Base-by-base conservation (phyloP, 768 basidiomycete genomes). In the Leccinum arenicola region DNA sequence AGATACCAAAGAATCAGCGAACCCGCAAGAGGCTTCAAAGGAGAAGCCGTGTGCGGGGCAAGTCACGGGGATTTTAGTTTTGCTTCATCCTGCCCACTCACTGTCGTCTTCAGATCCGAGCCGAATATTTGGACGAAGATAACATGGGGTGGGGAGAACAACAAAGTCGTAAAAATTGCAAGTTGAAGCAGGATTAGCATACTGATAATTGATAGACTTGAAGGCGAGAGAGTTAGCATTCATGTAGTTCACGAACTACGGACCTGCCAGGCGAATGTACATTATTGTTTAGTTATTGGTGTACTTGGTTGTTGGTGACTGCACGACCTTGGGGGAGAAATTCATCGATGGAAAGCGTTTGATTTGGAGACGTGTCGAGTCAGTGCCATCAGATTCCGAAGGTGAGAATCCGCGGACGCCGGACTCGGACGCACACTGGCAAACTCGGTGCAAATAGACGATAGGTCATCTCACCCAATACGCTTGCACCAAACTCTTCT, bases 121-220 rank as follows among this genome's bases (percentile, higher is more conserved):
- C 70, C 14, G 63, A 69, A 60, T 67, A 67, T 31, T 19, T 70
- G 49, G 70, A 69, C 31, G 68, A 70, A 4, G 65, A 71, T 36
- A 59, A 69, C 55, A 71, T 67, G 68, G 68, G 65, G 4, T 71
- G 68, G 68, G 68, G 67, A 15, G 61, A 58, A 38, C 50, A 36
- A 4, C 52, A 54, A 54, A 69, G 51, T 33, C 21, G 57, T 1
- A 60, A 50, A 49, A 66, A 63, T 21, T 21, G 19, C 58, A 25
- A 47, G 33, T 14, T 40, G 48, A 49, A 38, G 31, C 48, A n/a
- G 50, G 38, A 50, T 49, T 40, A 50, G 35, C 40, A 19, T 19
- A 21, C 43, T 45, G 19, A 45, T 19, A 19, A 43, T 43, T 43
- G 17, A 21, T 45, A 21, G 45, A 47, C 29, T 31, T 31, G 31